phyloP scores from a whole-genome alignment of 2,329 filamentous ascomycete genomes.

The Sordariomycetes sp. region DNA sequence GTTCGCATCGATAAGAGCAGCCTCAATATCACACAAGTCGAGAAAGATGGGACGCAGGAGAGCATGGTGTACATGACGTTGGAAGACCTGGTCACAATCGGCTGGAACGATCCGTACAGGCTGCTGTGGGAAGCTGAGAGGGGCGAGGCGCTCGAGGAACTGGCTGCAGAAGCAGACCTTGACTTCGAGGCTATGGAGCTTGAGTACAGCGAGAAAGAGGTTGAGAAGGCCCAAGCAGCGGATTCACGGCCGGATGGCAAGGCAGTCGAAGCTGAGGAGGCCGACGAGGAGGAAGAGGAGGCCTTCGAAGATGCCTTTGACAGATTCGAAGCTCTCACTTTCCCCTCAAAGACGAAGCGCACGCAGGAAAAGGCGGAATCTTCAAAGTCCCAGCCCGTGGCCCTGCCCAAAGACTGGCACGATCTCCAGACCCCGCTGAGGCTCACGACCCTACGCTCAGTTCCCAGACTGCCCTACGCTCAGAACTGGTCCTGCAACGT shows the following conservation, averaged over 20 bases:
- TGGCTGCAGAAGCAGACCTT: constrained; percentile 1
- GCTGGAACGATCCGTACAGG: constrained; percentile 35
- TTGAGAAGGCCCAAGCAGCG: constrained; percentile 4
- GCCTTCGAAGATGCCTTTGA: constrained; percentile 25
- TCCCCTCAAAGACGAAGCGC: constrained; percentile 9
- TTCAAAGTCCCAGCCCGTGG: constrained; percentile 14
- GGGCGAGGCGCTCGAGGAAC: constrained; percentile 1
- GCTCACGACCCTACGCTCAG: constrained; percentile 38
- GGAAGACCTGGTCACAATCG: constrained; percentile 32
- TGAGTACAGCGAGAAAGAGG: constrained; percentile 1
- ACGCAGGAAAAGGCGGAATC: constrained; percentile 4
- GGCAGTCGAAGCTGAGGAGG: not conserved
- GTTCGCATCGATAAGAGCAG: constrained; percentile 25
- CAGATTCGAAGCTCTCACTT: constrained; percentile 24
- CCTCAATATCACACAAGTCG: not conserved
- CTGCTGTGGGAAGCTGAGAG: constrained; percentile 9
- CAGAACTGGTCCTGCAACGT: constrained; percentile 51
- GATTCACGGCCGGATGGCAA: constrained; percentile 4
- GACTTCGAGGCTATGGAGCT: constrained; percentile 1
- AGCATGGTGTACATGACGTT: constrained; percentile 36
- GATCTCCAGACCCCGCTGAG: constrained; percentile 35
- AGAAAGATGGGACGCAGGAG: not conserved
- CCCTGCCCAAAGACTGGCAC: constrained; percentile 30
- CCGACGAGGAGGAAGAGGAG: constrained; percentile 11
- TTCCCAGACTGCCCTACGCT: constrained; percentile 43